Evolutionary conservation across 129 eudicot genomes (phyloP), one percentile per base, ranked within the genome.

Genomic region (Pseudognaphalium luteoalbum): DNA sequence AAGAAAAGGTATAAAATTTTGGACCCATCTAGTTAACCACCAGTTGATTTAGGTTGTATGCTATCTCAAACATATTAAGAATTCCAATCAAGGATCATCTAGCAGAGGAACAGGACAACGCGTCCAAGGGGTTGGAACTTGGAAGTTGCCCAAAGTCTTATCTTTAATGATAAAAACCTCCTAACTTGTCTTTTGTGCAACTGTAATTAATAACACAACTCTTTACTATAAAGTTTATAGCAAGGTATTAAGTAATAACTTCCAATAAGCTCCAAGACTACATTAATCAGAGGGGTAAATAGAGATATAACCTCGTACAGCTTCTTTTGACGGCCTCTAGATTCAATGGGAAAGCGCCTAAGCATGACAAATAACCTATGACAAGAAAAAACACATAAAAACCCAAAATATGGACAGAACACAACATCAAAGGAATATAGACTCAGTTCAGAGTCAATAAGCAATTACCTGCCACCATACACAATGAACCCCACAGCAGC

Each of bases 401-500:
- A 9, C 16, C 19, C 22, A 66, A 75, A 79, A 64, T 75, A 50
- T 22, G 33, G 34, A 70, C 16, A 47, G 4, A 52, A 30, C 21
- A 20, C 4, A 77, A 54, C 57, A 50, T 22, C 6, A 30, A 37
- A 25, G 34, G 67, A 35, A 12, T 47, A 70, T 34, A 42, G 44
- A 59, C 28, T 29, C 25, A 25, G 28, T 60, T 71, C 5, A 11
- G 68, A 14, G 20, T 62, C 7, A 37, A 70, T 12, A 72, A 51
- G 25, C 25, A n/a, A 7, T 33, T 82, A 87, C 97, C 97, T 91
- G 66, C 92, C 92, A 54, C 97, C 97, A 62, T 91, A 91, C 59
- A 91, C 80, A 68, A 91, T 66, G 80, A 91, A 91, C 3, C 95
- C 97, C 20, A 88, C 57, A 33, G 95, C 97, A 47, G 95, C 97